Percentiles rank a stretch among this genome's conserved stretches.
These are phyloP conservation scores for Mycena sp. DNA, from an alignment of 1,284 basidiomycete species.

Conservation along the genomic window DNA sequence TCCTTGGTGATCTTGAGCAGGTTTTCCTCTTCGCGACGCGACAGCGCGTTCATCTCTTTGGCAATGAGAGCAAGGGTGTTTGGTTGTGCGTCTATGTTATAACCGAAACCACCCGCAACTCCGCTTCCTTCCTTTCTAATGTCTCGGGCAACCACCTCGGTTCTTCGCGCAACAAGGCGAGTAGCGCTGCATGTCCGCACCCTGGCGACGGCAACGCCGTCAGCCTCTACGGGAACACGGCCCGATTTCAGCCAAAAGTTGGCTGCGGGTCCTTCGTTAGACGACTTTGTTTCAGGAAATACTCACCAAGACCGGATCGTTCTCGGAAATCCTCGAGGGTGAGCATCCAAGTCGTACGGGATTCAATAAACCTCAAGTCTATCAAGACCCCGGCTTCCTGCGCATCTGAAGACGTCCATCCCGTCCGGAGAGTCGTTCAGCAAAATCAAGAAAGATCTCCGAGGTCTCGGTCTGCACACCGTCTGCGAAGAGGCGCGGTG, in stretches of 20 bases:
- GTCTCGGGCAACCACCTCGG: conserved; percentile 31
- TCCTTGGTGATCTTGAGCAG: conserved; percentile 85
- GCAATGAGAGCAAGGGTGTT: conserved; percentile 10
- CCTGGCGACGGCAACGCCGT: conserved; percentile 65
- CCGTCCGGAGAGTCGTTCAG: conserved; percentile 91
- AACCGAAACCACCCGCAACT: not conserved
- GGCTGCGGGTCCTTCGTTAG: conserved; percentile 79
- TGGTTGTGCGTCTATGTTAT: not conserved
- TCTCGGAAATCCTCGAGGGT: conserved; percentile 84
- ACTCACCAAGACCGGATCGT: conserved; percentile 67
- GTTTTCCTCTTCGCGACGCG: conserved; percentile 88
- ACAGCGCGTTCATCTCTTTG: conserved; percentile 80
- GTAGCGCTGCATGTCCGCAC: conserved; percentile 45
- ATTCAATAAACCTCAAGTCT: conserved; percentile 5
- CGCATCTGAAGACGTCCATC: conserved; percentile 93
- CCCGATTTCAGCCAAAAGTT: conserved; percentile 66
- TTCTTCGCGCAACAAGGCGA: conserved; percentile 16
- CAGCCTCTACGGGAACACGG: conserved; percentile 44
- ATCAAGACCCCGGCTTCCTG: conserved; percentile 86
- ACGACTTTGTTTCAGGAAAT: conserved; percentile 85
- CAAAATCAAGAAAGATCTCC: conserved; percentile 94
- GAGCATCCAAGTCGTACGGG: conserved; percentile 36
- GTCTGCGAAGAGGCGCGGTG: conserved; percentile 99
- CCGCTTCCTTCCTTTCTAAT: conserved; percentile 1
- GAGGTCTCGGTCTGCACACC: conserved; percentile 92